phyloP scores from a whole-genome alignment of 306 rosid species.

The Begonia fuchsioides region DNA sequence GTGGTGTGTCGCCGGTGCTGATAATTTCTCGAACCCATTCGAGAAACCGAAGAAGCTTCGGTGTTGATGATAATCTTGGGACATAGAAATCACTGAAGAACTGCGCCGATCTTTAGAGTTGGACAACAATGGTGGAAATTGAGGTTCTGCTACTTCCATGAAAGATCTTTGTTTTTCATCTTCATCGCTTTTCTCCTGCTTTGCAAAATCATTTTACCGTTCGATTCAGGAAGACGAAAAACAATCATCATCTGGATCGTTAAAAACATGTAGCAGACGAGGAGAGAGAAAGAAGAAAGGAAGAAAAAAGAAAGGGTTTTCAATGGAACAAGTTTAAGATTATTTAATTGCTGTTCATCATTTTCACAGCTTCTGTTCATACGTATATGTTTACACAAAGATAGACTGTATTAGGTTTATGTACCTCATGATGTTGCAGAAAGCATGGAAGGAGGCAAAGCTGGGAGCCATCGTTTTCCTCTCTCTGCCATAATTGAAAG shows the following conservation, averaged over 20 bases:
- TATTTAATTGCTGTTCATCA: no score
- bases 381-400: slow-evolving; percentile 1
- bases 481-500: slow-evolving; percentile 41
- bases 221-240: neutral
- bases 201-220: slow-evolving; percentile 1
- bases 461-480: slow-evolving; percentile 68
- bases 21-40: slow-evolving; percentile 9
- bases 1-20: slow-evolving; percentile 31
- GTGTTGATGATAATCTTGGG: slow-evolving; percentile 11
- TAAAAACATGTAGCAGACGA: no score
- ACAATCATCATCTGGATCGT: no score
- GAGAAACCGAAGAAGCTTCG: slow-evolving; percentile 7
- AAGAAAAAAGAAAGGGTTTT: no score
- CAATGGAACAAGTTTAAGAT: no score
- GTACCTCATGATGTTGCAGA: slow-evolving; percentile 58
- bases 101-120: slow-evolving; percentile 8
- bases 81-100: slow-evolving; percentile 9
- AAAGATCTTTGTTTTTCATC: neutral
- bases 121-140: slow-evolving; percentile 10
- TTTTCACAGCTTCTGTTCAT: slow-evolving; percentile 8
- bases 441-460: slow-evolving; percentile 53
- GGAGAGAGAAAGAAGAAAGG: no score
- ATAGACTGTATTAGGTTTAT: slow-evolving; percentile 7
- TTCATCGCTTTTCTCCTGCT: slow-evolving; percentile 9
- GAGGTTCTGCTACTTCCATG: slow-evolving; percentile 7